Evolutionary conservation across 1,284 basidiomycete genomes (phyloP).

Genomic region (Pseudozyma sp.): DNA sequence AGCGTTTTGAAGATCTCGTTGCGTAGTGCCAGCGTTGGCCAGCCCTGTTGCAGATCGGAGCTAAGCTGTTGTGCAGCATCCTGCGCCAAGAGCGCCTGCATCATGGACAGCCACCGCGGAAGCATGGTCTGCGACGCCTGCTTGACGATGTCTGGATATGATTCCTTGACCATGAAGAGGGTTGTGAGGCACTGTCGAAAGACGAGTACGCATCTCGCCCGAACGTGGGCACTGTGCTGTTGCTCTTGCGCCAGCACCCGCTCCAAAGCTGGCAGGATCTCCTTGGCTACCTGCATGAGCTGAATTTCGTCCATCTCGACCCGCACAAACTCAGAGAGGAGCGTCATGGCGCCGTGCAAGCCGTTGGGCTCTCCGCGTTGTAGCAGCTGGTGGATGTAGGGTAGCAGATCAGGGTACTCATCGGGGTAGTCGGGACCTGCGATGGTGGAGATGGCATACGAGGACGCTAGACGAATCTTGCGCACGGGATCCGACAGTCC

Average conservation of each 20-base stretch:
- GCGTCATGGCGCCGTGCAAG: conserved; percentile 61
- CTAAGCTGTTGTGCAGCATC: conserved; percentile 29
- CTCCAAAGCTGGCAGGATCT: conserved; percentile 61
- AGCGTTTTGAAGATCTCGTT: conserved; percentile 62
- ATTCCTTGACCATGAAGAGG: conserved; percentile 92
- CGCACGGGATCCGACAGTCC: conserved; percentile 50
- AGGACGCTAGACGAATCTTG: conserved; percentile 59
- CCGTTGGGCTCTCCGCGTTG: conserved; percentile 34
- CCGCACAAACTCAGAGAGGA: conserved; percentile 63
- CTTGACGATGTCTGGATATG: conserved; percentile 85
- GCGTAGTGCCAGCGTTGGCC: conserved; percentile 52
- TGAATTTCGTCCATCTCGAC: conserved; percentile 66
- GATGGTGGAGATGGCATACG: conserved; percentile 59
- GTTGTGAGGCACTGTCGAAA: conserved; percentile 90
- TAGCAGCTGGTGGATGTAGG: conserved; percentile 50
- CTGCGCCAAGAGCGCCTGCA: conserved; percentile 42
- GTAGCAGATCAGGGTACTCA: conserved; percentile 61
- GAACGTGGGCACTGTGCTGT: conserved; percentile 45
- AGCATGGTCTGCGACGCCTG: conserved; percentile 83
- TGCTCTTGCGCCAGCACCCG: conserved; percentile 42
- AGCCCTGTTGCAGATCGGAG: conserved; percentile 23
- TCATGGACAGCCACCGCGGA: conserved; percentile 77
- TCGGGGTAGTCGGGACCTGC: conserved; percentile 65
- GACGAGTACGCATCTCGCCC: conserved; percentile 85
- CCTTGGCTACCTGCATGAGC: conserved; percentile 58